These are phyloP conservation scores for Auricularia cornea DNA, from an alignment of 768 basidiomycete species.

Conservation along the genomic window DNA sequence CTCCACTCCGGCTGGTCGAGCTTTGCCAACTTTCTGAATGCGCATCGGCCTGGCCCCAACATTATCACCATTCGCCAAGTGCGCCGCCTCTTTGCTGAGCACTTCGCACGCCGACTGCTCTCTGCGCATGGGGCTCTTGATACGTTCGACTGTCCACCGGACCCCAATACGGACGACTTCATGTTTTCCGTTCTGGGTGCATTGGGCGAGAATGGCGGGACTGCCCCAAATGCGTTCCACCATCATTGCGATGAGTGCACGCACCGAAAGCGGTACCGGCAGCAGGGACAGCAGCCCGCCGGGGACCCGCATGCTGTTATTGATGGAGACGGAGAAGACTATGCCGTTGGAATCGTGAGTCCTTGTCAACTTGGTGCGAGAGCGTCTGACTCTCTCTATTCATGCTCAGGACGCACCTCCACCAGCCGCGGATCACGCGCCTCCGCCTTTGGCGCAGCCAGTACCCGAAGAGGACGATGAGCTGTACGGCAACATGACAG, in stretches of 20 bases:
- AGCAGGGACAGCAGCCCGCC: too few relatives aligned
- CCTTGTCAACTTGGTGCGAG: too few relatives aligned
- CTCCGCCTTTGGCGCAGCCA: too few relatives aligned
- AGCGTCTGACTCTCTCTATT: too few relatives aligned
- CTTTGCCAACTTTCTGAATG: slow-evolving; percentile 21
- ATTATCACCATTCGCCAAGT: slow-evolving; percentile 17
- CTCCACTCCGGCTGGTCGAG: slow-evolving; percentile 24
- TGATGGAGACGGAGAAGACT: too few relatives aligned
- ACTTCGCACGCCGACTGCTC: slow-evolving; percentile 18
- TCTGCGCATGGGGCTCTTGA: slow-evolving; percentile 8
- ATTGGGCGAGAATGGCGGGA: slow-evolving; percentile 15
- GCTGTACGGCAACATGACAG: too few relatives aligned
- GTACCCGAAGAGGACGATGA: too few relatives aligned
- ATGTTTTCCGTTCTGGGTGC: slow-evolving; percentile 6
- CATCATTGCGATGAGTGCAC: slow-evolving; percentile 18
- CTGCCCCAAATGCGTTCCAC: slow-evolving; percentile 5
- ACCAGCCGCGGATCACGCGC: too few relatives aligned
- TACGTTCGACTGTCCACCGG: slow-evolving; percentile 9
- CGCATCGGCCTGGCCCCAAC: not conserved
- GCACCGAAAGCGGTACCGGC: slow-evolving; percentile 16
- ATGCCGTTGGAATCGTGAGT: too few relatives aligned
- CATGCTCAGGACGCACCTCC: too few relatives aligned
- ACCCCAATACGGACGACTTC: slow-evolving; percentile 11
- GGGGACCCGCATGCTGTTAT: too few relatives aligned
- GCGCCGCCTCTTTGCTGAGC: slow-evolving; percentile 21